Evolutionary conservation across 192 early-diverging fungal genomes (phyloP).

Genomic region (Fimicolochytrium jonesii): DNA sequence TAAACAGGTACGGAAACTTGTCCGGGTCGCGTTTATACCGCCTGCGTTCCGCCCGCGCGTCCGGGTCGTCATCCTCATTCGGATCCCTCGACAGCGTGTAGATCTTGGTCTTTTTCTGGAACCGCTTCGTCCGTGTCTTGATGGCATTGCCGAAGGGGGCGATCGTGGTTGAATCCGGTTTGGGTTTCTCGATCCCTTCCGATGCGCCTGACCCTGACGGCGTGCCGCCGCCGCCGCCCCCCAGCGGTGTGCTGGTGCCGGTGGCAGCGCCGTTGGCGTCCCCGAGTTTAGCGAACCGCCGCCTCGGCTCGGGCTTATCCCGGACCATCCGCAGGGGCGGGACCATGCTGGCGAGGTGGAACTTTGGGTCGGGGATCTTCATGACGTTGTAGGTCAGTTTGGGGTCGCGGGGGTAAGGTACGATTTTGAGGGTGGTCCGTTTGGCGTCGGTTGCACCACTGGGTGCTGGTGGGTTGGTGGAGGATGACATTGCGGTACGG

Average conservation of each 20-base stretch:
- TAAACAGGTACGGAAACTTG: constrained; percentile 39
- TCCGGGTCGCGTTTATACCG: constrained; percentile 30
- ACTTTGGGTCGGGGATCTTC: constrained; percentile 22
- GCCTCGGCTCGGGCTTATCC: constrained; percentile 27
- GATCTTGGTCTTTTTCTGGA: constrained; percentile 49
- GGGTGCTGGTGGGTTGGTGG: no score
- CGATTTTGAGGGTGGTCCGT: no score
- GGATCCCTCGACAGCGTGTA: constrained; percentile 30
- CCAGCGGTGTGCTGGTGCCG: background rate
- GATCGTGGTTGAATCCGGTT: constrained; percentile 19
- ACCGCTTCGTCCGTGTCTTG: constrained; percentile 28
- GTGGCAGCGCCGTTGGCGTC: background rate
- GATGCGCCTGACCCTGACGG: constrained; percentile 2
- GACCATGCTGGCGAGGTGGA: constrained; percentile 18
- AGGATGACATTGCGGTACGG: no score
- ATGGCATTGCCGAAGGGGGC: constrained; percentile 26
- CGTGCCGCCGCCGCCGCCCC: background rate
- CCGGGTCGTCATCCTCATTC: constrained; percentile 16
- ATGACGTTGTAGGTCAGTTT: constrained; percentile 28
- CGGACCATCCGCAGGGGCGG: constrained; percentile 33
- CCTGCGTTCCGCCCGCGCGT: background rate
- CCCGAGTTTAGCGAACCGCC: background rate
- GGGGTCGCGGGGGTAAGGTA: background rate
- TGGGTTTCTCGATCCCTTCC: constrained; percentile 12
- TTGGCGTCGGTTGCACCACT: no score